phyloP scores from a whole-genome alignment of 1,284 basidiomycete species.

The Leccinum subspadiceum region DNA sequence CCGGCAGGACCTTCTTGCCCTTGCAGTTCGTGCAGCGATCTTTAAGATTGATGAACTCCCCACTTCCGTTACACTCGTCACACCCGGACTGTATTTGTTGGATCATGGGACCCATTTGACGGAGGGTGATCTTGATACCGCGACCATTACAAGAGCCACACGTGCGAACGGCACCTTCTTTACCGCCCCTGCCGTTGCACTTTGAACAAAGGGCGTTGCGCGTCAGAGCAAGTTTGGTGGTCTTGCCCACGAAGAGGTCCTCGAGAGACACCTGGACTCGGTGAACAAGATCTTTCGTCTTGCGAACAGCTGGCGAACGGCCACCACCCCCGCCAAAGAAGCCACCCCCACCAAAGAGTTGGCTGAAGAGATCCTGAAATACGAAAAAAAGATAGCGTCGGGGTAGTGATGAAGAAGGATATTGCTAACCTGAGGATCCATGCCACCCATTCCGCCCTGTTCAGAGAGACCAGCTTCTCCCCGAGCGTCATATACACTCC shows the following conservation, averaged over 20 bases:
- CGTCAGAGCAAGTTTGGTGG: slow-evolving; percentile 95
- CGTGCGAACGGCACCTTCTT: slow-evolving; percentile 88
- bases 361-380: slow-evolving; percentile 90
- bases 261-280: slow-evolving; percentile 95
- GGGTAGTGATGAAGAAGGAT: not conserved
- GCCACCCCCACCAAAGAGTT: slow-evolving; percentile 77
- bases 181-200: slow-evolving; percentile 96
- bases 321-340: slow-evolving; percentile 56
- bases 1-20: slow-evolving; percentile 93
- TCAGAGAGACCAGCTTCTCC: slow-evolving; percentile 93
- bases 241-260: slow-evolving; percentile 98
- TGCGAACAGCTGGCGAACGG: slow-evolving; percentile 81
- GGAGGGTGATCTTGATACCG: slow-evolving; percentile 88
- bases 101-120: slow-evolving; percentile 99
- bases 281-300: slow-evolving; percentile 98
- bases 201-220: slow-evolving; percentile 93
- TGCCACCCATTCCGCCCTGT: slow-evolving; percentile 88
- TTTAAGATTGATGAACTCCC: slow-evolving; percentile 93
- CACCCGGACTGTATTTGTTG: slow-evolving; percentile 98
- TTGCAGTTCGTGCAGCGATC: slow-evolving; percentile 93
- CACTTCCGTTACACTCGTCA: slow-evolving; percentile 88
- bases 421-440: slow-evolving; percentile 83
- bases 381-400: slow-evolving; percentile 6
- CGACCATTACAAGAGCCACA: slow-evolving; percentile 87
- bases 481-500: slow-evolving; percentile 84